phyloP scores from a whole-genome alignment of 2,329 filamentous ascomycete genomes.

The Pseudocercospora macadamiae region DNA sequence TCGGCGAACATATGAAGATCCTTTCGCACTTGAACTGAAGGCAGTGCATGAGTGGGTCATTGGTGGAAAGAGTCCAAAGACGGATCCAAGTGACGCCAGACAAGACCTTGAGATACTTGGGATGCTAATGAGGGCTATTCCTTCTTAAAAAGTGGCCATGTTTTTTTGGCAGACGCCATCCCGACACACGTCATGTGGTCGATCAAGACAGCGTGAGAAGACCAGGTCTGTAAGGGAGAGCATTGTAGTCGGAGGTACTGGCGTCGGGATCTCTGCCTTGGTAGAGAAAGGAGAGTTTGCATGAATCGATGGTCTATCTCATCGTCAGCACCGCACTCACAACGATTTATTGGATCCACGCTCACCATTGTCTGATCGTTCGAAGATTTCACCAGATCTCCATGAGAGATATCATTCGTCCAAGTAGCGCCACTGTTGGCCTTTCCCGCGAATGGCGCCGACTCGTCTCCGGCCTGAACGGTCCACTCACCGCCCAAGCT shows the following conservation, averaged over 20 bases:
- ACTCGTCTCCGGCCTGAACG: slow-evolving; percentile 58
- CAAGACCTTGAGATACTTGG: not conserved
- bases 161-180: not conserved
- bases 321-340: not conserved
- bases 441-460: slow-evolving; percentile 67
- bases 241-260: slow-evolving; percentile 54
- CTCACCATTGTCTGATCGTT: slow-evolving; percentile 61
- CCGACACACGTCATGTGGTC: not conserved
- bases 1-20: not conserved
- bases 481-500: slow-evolving; percentile 63
- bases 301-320: slow-evolving; percentile 54
- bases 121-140: not conserved
- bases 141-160: too few relatives aligned
- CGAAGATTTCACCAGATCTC: slow-evolving; percentile 61
- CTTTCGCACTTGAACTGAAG: not conserved
- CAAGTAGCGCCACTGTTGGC: slow-evolving; percentile 66
- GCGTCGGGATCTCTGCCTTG: slow-evolving; percentile 52
- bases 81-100: not conserved
- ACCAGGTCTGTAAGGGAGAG: slow-evolving; percentile 59
- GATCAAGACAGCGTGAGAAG: slow-evolving; percentile 52
- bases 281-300: slow-evolving; percentile 67
- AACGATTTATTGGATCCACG: too few relatives aligned
- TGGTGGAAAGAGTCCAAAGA: too few relatives aligned
- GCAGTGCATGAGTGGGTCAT: too few relatives aligned
- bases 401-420: slow-evolving; percentile 70